Conservation (phyloP, 2,329 filamentous ascomycete genomes). For the Verticillium nubilum region DNA sequence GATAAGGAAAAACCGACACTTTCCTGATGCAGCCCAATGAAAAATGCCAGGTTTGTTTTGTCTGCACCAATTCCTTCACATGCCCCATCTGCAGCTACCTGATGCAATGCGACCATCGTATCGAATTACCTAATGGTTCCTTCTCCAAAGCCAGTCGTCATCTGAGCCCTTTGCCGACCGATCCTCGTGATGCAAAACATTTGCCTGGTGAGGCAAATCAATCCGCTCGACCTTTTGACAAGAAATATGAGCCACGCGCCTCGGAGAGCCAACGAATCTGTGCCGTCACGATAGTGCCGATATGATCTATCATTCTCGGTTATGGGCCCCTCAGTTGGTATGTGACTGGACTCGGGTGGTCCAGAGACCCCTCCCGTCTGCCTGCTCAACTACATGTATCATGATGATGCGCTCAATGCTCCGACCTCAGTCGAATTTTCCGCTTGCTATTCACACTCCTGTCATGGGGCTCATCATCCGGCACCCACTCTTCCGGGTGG, state of each 20-base stretch:
- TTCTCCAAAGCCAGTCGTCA: neutral
- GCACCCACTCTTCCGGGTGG: slow-evolving; percentile 38
- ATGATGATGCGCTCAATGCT: neutral
- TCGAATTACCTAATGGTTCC: neutral
- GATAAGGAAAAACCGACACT: neutral
- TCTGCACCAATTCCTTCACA: neutral
- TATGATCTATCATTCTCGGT: neutral
- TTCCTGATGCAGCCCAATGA: neutral
- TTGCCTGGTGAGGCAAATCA: neutral
- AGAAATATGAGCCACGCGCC: neutral
- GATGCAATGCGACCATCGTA: neutral
- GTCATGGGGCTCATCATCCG: slow-evolving; percentile 27
- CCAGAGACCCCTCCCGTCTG: neutral
- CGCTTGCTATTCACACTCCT: slow-evolving; percentile 1
- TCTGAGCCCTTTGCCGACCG: neutral
- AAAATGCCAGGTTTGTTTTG: neutral
- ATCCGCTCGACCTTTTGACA: neutral
- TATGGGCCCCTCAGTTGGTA: neutral
- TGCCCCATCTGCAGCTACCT: neutral
- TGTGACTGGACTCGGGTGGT: neutral
- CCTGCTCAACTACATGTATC: neutral
- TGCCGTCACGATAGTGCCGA: neutral
- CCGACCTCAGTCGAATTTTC: slow-evolving; percentile 6
- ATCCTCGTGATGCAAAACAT: neutral
- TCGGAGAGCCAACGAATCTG: neutral